Conservation (phyloP, 805 yeast species). For the Candida sithepensis region DNA sequence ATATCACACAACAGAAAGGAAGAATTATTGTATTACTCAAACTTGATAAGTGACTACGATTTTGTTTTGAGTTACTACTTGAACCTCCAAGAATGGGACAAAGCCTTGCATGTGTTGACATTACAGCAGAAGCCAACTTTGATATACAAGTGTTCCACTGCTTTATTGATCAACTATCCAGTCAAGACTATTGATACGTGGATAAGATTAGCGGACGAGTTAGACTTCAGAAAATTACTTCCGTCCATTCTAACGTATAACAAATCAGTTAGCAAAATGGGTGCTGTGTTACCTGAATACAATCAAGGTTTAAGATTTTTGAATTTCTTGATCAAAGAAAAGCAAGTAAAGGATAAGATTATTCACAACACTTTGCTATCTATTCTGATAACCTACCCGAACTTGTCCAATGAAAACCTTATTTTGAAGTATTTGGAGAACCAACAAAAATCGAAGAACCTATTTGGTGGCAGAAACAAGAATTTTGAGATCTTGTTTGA, state of each 20-base stretch:
- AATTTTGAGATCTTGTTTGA: slow-evolving; percentile 48
- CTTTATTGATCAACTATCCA: slow-evolving; percentile 66
- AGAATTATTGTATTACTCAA: slow-evolving; percentile 66
- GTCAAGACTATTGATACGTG: slow-evolving; percentile 71
- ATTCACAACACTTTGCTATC: slow-evolving; percentile 72
- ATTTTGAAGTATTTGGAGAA: slow-evolving; percentile 48
- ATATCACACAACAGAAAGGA: slow-evolving; percentile 60
- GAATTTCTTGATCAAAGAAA: slow-evolving; percentile 46
- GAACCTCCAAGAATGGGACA: slow-evolving; percentile 66
- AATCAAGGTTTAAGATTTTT: slow-evolving; percentile 70
- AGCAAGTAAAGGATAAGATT: slow-evolving; percentile 39
- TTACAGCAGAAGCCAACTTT: slow-evolving; percentile 42
- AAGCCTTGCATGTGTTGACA: slow-evolving; percentile 59
- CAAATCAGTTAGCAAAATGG: slow-evolving; percentile 35
- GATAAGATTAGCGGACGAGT: slow-evolving; percentile 50
- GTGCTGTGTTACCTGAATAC: slow-evolving; percentile 37
- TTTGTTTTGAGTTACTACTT: slow-evolving; percentile 70
- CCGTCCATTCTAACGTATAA: slow-evolving; percentile 76
- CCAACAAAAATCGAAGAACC: slow-evolving; percentile 15
- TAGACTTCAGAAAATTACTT: slow-evolving; percentile 62
- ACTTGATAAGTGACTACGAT: slow-evolving; percentile 60
- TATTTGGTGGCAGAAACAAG: slow-evolving; percentile 10
- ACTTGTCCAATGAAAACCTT: slow-evolving; percentile 39
- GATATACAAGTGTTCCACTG: slow-evolving; percentile 67
- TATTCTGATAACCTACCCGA: slow-evolving; percentile 52